Evolutionary conservation across 176 grass and related monocot genomes (phyloP).

Genomic region (maize (Zea mays)): DNA sequence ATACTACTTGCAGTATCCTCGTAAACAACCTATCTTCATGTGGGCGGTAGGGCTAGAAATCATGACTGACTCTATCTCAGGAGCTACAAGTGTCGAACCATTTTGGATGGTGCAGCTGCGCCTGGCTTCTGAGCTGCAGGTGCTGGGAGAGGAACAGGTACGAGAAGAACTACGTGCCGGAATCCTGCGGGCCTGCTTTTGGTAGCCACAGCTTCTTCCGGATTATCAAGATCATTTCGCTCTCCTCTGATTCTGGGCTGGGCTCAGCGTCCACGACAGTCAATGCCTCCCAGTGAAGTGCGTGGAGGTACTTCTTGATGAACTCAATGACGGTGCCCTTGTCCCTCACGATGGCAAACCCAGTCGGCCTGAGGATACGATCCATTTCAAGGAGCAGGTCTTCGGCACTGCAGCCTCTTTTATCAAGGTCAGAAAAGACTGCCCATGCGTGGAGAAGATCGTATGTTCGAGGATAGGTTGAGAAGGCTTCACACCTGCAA

Average conservation of each 20-base stretch:
- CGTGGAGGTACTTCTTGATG: conserved; percentile 71
- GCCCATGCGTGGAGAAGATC: conserved; percentile 98
- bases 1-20: conserved; percentile 44
- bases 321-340: conserved; percentile 68
- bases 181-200: conserved; percentile 44
- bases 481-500: conserved; percentile 95
- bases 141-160: conserved; percentile 15
- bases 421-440: conserved; percentile 90
- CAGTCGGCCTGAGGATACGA: conserved; percentile 78
- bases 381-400: conserved; percentile 97
- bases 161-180: too few relatives aligned
- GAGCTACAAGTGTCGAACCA: conserved; percentile 10
- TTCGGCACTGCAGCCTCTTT: conserved; percentile 89
- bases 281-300: conserved; percentile 81
- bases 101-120: conserved; percentile 39
- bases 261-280: conserved; percentile 63
- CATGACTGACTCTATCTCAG: conserved; percentile 30
- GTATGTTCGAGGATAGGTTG: conserved; percentile 97
- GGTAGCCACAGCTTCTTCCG: conserved; percentile 76
- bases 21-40: conserved; percentile 50
- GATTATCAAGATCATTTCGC: conserved; percentile 74
- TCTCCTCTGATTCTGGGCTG: conserved; percentile 67
- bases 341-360: conserved; percentile 87
- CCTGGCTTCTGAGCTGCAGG: conserved; percentile 50
- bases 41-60: conserved; percentile 25